Conservation (phyloP, 2,329 filamentous ascomycete species). For the Zymoseptoria pseudotritici region DNA sequence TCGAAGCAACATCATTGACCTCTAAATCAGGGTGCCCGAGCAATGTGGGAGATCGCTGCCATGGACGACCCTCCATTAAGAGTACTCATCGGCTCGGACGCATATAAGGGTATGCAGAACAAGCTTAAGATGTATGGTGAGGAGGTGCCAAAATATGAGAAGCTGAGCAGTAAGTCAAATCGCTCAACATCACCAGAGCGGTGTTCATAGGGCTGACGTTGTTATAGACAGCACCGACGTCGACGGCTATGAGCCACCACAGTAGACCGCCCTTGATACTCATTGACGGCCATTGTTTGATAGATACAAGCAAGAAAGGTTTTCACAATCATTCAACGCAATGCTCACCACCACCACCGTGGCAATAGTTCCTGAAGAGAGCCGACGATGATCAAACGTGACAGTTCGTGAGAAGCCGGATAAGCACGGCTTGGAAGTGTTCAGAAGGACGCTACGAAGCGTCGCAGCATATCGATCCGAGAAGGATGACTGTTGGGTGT, state of each 20-base stretch:
- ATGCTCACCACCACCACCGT: too few relatives aligned
- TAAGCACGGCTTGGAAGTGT: too few relatives aligned
- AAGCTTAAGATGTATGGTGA: constrained; percentile 46
- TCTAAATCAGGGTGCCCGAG: constrained; percentile 20
- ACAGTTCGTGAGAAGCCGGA: too few relatives aligned
- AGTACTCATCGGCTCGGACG: constrained; percentile 48
- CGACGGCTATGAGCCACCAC: not conserved
- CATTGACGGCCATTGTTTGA: not conserved
- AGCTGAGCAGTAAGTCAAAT: constrained; percentile 44
- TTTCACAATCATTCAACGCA: too few relatives aligned
- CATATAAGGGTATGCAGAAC: constrained; percentile 40
- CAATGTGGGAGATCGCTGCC: constrained; percentile 49
- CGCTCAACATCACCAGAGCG: constrained; percentile 16
- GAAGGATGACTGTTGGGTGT: too few relatives aligned
- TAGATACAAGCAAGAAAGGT: too few relatives aligned
- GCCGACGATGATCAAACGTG: too few relatives aligned
- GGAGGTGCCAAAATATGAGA: constrained; percentile 45
- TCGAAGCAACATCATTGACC: not conserved
- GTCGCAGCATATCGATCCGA: too few relatives aligned
- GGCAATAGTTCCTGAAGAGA: too few relatives aligned
- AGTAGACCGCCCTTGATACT: not conserved
- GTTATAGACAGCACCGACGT: constrained; percentile 6
- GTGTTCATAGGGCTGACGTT: not conserved
- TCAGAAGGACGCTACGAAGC: too few relatives aligned
- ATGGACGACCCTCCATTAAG: constrained; percentile 47